Base-by-base conservation (phyloP, 352 stramenopile species). In the Phytophthora pseudosyringae region DNA sequence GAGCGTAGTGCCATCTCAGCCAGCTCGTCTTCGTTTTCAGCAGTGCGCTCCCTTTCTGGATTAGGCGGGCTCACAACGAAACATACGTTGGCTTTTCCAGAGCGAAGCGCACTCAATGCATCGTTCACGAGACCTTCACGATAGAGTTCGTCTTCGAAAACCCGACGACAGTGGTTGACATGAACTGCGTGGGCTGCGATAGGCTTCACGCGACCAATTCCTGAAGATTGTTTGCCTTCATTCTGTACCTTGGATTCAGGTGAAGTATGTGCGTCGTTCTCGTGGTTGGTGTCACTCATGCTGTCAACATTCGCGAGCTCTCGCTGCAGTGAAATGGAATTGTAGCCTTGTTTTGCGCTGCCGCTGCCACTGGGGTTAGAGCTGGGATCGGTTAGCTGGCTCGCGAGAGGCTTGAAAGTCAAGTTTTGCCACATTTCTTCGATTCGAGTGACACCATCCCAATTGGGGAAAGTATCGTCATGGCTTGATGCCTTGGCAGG, bases 361-460 rank as follows among this genome's bases (percentile, higher is more conserved):
- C n/a, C 15, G 28, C 8, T 31, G 1, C 62, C 21, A 4, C 15
- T 60, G 29, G 7, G 21, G 16, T 48, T 40, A 9, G 53, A 10
- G 5, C 25, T 18, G 29, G 38, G 39, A 39, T 62, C 49, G 15
- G 25, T 50, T 11, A 58, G 33, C n/a, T 65, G 50, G 35, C 25
- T 26, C 16, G 46, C 39, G 26, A 76, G 55, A 3, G 80, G 70
- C 31, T 77, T 83, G 5, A 85, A 54, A 5, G 48, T 49, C 31
- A 88, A 44, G 31, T 69, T 77, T 25, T 86, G 65, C 82, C 82
- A 91, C 78, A 91, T 91, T 39, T 73, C 73, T 40, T 91, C 82
- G 10, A 91, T 71, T 35, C 77, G 76, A 38, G 63, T 48, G 1
- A 60, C 43, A 4, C 35, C 64, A 44, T 60, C 56, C 52, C 38